Conservation (phyloP, 805 yeast species). For the Saccharomyces paradoxus region DNA sequence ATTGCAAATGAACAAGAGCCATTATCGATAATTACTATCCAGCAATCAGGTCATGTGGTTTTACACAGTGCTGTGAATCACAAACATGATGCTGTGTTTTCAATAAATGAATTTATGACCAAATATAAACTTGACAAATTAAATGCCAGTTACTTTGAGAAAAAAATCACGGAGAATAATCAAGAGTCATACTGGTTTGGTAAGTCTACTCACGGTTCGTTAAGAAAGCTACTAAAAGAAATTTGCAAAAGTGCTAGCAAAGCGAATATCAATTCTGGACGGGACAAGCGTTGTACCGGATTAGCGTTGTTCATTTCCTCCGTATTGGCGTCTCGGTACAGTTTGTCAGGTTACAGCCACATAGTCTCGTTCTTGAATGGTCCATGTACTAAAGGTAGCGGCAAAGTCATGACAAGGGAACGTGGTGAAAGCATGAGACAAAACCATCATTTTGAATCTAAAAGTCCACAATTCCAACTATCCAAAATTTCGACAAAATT, state of each 20-base stretch:
- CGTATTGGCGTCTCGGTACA: background rate
- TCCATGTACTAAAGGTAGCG: slow-evolving; percentile 21
- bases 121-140: background rate
- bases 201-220: background rate
- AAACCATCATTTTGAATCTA: slow-evolving; percentile 10
- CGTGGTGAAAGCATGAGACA: slow-evolving; percentile 13
- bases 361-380: slow-evolving; percentile 14
- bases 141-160: background rate
- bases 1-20: background rate
- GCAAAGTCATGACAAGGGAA: slow-evolving; percentile 14
- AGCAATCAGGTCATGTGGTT: background rate
- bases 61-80: background rate
- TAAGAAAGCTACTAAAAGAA: background rate
- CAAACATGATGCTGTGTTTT: background rate
- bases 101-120: background rate
- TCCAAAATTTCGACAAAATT: slow-evolving; percentile 5
- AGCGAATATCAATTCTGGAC: background rate
- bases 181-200: background rate
- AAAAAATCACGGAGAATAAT: background rate
- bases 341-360: background rate
- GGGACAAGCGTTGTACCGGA: slow-evolving; percentile 14
- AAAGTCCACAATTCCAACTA: slow-evolving; percentile 4
- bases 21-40: background rate
- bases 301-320: slow-evolving; percentile 14
- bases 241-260: background rate